Evolutionary conservation across 352 stramenopile genomes (phyloP), one percentile per base, ranked within the genome.

Genomic region (Elongisporangium senticosum): DNA sequence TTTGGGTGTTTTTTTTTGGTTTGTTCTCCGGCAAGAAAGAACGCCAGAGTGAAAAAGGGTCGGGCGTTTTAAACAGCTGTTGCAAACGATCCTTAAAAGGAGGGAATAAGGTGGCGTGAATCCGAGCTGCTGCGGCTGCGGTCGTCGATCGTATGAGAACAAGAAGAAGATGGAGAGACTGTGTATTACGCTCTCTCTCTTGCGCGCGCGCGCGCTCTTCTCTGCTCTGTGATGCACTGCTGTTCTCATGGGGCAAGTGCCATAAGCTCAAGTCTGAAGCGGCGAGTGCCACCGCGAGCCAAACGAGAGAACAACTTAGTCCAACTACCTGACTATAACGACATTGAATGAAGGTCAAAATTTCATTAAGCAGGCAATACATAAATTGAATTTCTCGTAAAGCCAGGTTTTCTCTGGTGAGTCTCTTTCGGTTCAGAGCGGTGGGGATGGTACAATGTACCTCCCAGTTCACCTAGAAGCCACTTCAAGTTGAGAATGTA

Each of bases 401-500:
- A 51, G 19, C 22, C 19, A 19, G 55, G 20, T 20, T 20, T 57
- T 24, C 33, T 43, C 33, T 43, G 8, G 33, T 10, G 17, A 43
- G 33, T 43, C 33, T 17, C 1, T 43, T 43, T 43, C 33, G 33
- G 13, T 43, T 43, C 33, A 43, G 33, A 43, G 33, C 33, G 11
- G 33, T 17, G 33, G 33, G 8, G 33, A 43, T 43, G 33, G 33
- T 43, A 43, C 33, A 43, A 10, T 43, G 33, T 43, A 43, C 33
- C 33, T 17, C 4, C 11, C 13, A 43, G 11, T 17, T 17, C 33
- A 11, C 26, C 26, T 37, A 10, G 53, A 51, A 52, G 21, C 57
- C 51, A 56, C 64, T 71, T 71, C 64, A 71, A 71, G 60, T 62
- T 71, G 20, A 53, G 64, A 71, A 52, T 71, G 64, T 63, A 68